These are phyloP conservation scores for Scutellospora calospora DNA, from an alignment of 371 early-diverging fungal genomes.

Conservation along the genomic window DNA sequence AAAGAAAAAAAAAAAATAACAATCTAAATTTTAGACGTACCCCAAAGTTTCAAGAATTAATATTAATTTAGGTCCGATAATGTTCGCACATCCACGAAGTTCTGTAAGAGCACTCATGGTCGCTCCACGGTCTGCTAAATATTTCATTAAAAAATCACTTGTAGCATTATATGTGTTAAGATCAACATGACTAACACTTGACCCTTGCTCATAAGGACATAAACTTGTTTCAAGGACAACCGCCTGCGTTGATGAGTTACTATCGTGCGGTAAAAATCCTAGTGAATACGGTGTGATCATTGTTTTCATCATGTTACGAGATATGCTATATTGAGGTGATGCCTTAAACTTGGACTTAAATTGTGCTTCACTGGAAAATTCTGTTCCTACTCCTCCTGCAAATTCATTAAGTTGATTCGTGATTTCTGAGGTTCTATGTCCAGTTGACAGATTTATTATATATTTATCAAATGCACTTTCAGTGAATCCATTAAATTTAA, in stretches of 20 bases:
- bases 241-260: conserved; percentile 16
- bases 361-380: neutral
- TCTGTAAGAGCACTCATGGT: conserved; percentile 33
- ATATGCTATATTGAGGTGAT: conserved; percentile 42
- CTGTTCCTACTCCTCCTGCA: neutral
- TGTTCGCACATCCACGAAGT: conserved; percentile 45
- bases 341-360: conserved; percentile 13
- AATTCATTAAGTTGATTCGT: conserved; percentile 35
- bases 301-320: conserved; percentile 43
- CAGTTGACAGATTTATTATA: conserved; percentile 17
- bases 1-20: no score
- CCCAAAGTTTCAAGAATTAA: conserved; percentile 54
- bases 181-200: conserved; percentile 64
- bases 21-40: conserved; percentile 43
- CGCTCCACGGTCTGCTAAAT: conserved; percentile 52
- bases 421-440: neutral
- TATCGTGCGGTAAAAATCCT: conserved; percentile 17
- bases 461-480: conserved; percentile 43
- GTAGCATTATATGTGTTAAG: conserved; percentile 51
- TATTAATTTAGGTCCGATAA: conserved; percentile 57
- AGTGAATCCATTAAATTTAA: conserved; percentile 23
- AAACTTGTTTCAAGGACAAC: conserved; percentile 53
- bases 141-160: conserved; percentile 66
- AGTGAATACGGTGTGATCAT: conserved; percentile 44
- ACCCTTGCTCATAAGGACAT: conserved; percentile 53